A percentile compares a stretch with the other conserved stretches of the same genome.
phyloP scores from a whole-genome alignment of 2,329 filamentous ascomycete species.

The Aspergillus sp. region DNA sequence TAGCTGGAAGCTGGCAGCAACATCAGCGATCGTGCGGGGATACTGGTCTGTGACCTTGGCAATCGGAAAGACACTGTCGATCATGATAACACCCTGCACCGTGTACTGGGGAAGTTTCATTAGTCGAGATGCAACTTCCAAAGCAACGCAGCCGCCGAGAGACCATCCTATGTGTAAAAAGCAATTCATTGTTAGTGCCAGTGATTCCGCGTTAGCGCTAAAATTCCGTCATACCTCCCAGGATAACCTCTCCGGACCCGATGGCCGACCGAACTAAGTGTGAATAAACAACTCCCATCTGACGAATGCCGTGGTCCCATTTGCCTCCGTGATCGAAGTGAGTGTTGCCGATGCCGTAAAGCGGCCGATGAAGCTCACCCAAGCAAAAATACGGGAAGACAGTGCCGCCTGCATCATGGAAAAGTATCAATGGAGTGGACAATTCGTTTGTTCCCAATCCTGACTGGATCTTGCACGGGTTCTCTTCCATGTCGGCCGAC shows the following conservation, averaged over 20 bases:
- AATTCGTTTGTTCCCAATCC: not conserved
- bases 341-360: slow-evolving; percentile 11
- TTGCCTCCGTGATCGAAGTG: slow-evolving; percentile 1
- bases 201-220: not conserved
- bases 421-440: slow-evolving; percentile 5
- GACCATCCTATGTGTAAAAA: slow-evolving; percentile 6
- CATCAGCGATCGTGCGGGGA: slow-evolving; percentile 4
- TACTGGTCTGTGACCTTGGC: not conserved
- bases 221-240: not conserved
- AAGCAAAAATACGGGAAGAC: slow-evolving; percentile 9
- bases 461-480: slow-evolving; percentile 8
- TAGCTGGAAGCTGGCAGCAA: slow-evolving; percentile 3
- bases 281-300: slow-evolving; percentile 12
- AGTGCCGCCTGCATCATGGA: slow-evolving; percentile 13
- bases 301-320: slow-evolving; percentile 9
- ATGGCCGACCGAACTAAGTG: slow-evolving; percentile 8
- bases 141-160: slow-evolving; percentile 7
- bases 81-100: slow-evolving; percentile 6
- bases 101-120: slow-evolving; percentile 10
- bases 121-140: slow-evolving; percentile 13
- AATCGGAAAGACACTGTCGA: slow-evolving; percentile 11
- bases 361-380: not conserved
- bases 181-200: not conserved
- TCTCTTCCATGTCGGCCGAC: slow-evolving; percentile 3
- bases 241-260: not conserved